A percentile compares a stretch with the other conserved stretches of the same genome.
phyloP scores from a whole-genome alignment of 2,329 filamentous ascomycete genomes.

The Phyllosticta ampelicida region DNA sequence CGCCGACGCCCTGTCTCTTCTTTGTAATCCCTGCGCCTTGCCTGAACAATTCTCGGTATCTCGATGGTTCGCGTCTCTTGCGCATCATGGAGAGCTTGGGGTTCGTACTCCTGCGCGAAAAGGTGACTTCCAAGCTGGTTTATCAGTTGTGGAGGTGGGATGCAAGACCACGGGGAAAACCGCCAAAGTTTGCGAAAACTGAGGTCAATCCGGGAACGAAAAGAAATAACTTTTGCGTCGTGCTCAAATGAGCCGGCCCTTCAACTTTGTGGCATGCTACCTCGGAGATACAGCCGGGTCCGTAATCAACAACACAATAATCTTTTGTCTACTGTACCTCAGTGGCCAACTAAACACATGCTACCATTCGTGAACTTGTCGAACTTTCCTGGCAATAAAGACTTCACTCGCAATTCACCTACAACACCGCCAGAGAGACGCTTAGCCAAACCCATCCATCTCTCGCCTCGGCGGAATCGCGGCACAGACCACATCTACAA shows the following conservation, averaged over 20 bases:
- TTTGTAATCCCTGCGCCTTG: conserved; percentile 84
- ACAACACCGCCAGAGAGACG: background rate
- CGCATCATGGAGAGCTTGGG: conserved; percentile 70
- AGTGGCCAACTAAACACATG: background rate
- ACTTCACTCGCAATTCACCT: background rate
- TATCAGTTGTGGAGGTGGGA: conserved; percentile 74
- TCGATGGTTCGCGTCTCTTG: conserved; percentile 58
- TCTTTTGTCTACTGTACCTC: background rate
- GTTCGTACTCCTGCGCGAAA: conserved; percentile 54
- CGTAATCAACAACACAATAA: no score
- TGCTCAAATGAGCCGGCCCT: conserved; percentile 37
- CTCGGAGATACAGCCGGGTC: background rate
- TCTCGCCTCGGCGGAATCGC: background rate
- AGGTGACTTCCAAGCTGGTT: conserved; percentile 70
- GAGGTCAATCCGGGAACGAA: conserved; percentile 63
- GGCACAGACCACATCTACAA: background rate
- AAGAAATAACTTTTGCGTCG: conserved; percentile 86
- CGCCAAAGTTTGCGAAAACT: conserved; percentile 52
- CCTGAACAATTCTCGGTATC: conserved; percentile 80
- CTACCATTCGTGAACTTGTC: background rate
- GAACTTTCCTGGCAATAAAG: no score
- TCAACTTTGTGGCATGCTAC: background rate
- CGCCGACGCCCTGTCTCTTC: conserved; percentile 61
- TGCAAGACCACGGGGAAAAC: conserved; percentile 16
- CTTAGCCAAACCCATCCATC: background rate